Base-by-base conservation (phyloP, 2,329 filamentous ascomycete genomes). In the Botrytis pseudocinerea region DNA sequence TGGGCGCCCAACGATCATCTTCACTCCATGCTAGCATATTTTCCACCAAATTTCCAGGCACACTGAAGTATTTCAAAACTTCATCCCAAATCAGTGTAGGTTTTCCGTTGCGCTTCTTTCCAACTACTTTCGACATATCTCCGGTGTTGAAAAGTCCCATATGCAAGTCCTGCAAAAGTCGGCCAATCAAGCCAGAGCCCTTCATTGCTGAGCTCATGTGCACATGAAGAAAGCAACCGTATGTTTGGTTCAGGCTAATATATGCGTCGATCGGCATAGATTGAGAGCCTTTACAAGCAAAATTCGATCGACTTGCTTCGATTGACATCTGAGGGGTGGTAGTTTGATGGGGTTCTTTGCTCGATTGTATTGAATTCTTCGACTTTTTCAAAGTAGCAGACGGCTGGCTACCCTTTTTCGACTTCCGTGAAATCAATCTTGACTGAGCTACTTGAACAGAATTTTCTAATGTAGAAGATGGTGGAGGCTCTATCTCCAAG, bases 81-180 rank as follows among this genome's bases (percentile, higher is more conserved):
- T 68, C 64, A 51, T 68, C 65, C 65, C 65, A 68, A 42, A 68
- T 9, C 38, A 68, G 16, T 14, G 18, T 68, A 57, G 48, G 35
- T 32, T 42, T 68, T 2, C 65, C 65, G 5, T 54, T 38, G 6
- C 48, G 65, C 32, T 4, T 16, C 1, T 32, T 54, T 1, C 48
- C 65, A 22, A 42, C 48, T 0, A 57, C 10, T 9, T 42, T 68
- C 28, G 48, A 57, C 65, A 68, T 28, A 0, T 68, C 48, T 57
- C 35, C 65, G 0, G 48, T 22, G 25, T 38, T 38, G 10, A 68
- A 68, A 2, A 38, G 2, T 42, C 25, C 48, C 25, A 38, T 22
- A 12, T 57, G 7, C 28, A 68, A 54, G 10, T 57, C 65, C 35
- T 57, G 9, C 1, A 68, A 35, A 14, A 68, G 65, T 6, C 6